phyloP scores from a whole-genome alignment of 331 rosid species.

The Quercus lobata region DNA sequence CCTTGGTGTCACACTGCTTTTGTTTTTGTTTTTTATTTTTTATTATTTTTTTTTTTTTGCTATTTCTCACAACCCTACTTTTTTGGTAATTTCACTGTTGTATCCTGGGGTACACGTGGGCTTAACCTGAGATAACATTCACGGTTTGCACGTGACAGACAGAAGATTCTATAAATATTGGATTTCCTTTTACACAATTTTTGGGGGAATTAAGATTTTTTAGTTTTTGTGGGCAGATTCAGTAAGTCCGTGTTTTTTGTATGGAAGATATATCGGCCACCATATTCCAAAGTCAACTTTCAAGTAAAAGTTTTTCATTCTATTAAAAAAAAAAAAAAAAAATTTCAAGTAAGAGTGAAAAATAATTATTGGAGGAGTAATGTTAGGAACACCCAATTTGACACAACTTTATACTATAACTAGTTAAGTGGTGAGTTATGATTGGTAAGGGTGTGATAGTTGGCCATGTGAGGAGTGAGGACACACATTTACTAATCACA shows the following conservation, averaged over 20 bases:
- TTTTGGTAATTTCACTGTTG: not conserved
- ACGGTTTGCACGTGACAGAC: conserved; percentile 13
- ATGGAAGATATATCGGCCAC: too few relatives aligned
- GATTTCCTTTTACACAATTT: too few relatives aligned
- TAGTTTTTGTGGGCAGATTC: not conserved
- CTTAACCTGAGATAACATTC: not conserved
- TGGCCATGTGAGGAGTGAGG: too few relatives aligned
- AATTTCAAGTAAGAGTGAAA: too few relatives aligned
- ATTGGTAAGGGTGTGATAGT: fast-evolving
- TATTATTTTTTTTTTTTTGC: not conserved
- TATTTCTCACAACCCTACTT: not conserved
- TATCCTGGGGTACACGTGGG: conserved; percentile 15
- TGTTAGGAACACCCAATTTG: too few relatives aligned
- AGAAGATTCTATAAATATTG: not conserved
- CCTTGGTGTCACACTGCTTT: conserved; percentile 15
- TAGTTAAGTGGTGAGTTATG: too few relatives aligned
- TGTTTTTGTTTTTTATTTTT: not conserved
- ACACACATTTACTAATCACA: fast-evolving
- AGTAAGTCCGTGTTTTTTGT: not conserved
- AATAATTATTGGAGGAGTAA: too few relatives aligned
- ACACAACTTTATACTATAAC: too few relatives aligned
- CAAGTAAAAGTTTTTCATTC: too few relatives aligned
- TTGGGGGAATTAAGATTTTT: not conserved
- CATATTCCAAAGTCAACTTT: too few relatives aligned
- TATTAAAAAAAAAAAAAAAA: too few relatives aligned